These are phyloP conservation scores for Penicillium sp. DNA, from an alignment of 2,329 filamentous ascomycete species.

Conservation along the genomic window DNA sequence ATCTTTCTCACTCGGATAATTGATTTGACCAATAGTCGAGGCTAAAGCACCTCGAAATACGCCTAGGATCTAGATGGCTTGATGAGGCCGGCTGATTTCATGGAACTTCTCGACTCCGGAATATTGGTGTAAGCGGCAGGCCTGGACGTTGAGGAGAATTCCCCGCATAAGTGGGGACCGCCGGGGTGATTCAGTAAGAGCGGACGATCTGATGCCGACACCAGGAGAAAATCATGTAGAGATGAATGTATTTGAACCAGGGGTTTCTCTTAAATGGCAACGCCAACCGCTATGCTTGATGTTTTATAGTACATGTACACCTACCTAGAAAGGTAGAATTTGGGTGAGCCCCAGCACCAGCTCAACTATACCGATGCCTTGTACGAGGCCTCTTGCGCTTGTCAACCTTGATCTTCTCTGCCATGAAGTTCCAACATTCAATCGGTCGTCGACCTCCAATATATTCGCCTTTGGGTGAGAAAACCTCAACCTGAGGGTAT, in stretches of 20 bases:
- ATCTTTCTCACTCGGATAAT: too few relatives aligned
- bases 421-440: slow-evolving; percentile 35
- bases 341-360: neutral
- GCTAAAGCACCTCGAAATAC: too few relatives aligned
- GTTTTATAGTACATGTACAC: slow-evolving; percentile 16
- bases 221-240: neutral
- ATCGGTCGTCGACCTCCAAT: slow-evolving; percentile 51
- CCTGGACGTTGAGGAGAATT: neutral
- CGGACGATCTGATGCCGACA: neutral
- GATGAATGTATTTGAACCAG: slow-evolving; percentile 3
- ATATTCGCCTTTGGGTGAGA: slow-evolving; percentile 79
- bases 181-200: neutral
- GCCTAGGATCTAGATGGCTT: too few relatives aligned
- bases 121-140: too few relatives aligned
- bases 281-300: slow-evolving; percentile 23
- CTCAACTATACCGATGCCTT: slow-evolving; percentile 16
- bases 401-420: slow-evolving; percentile 32
- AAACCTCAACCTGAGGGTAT: slow-evolving; percentile 73
- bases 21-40: too few relatives aligned
- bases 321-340: neutral
- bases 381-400: slow-evolving; percentile 28
- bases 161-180: neutral
- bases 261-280: slow-evolving; percentile 5
- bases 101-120: too few relatives aligned
- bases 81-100: too few relatives aligned